phyloP scores from a whole-genome alignment of 345 rosid species.

The Hypericum perforatum region DNA sequence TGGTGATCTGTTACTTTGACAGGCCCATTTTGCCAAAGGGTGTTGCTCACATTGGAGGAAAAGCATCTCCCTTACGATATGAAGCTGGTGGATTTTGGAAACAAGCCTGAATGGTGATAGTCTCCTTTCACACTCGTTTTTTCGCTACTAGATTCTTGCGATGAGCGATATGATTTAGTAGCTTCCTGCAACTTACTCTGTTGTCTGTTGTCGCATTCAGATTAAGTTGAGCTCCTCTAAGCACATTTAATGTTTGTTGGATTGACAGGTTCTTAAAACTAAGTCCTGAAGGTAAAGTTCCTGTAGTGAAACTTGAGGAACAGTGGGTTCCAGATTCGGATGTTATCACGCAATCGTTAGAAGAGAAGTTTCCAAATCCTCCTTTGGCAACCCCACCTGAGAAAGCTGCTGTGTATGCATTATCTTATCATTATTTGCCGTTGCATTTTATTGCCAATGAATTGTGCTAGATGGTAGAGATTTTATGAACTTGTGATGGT shows the following conservation, averaged over 20 bases:
- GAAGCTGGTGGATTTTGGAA: slow-evolving; percentile 72
- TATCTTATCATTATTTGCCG: not conserved
- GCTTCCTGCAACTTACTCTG: not conserved
- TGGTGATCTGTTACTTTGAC: slow-evolving; percentile 9
- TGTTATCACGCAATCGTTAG: slow-evolving; percentile 68
- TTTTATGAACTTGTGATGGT: no score
- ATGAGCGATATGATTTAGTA: no score
- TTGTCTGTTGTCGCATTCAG: not conserved
- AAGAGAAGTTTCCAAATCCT: slow-evolving; percentile 84
- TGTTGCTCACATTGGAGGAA: slow-evolving; percentile 77
- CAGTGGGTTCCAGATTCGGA: slow-evolving; percentile 94
- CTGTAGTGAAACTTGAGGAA: slow-evolving; percentile 70
- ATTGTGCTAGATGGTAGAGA: no score
- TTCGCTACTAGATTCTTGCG: no score
- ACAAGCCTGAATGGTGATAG: slow-evolving; percentile 92
- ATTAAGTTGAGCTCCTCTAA: not conserved
- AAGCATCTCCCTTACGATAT: slow-evolving; percentile 75
- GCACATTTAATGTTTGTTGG: not conserved
- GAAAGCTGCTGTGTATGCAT: slow-evolving; percentile 70
- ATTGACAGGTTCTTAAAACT: slow-evolving; percentile 62
- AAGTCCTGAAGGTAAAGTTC: slow-evolving; percentile 89
- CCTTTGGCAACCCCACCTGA: slow-evolving; percentile 67
- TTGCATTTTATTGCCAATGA: no score
- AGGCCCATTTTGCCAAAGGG: slow-evolving; percentile 95
- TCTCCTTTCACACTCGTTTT: no score